Conservation (phyloP, 345 rosid genomes). For the Linum trigynum region DNA sequence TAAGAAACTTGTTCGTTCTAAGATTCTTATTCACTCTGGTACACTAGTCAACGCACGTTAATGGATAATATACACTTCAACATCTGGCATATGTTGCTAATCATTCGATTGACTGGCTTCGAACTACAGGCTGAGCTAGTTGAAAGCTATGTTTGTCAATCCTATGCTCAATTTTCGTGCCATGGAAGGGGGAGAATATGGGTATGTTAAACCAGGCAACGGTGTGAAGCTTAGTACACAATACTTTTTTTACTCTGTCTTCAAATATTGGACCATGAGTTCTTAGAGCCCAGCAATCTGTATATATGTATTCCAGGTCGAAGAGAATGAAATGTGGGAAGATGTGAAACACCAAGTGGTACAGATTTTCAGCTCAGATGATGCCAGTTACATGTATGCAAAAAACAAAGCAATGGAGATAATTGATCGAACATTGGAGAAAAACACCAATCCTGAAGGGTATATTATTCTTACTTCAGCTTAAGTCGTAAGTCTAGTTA, state of each 20-base stretch:
- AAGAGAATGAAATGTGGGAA: constrained; percentile 48
- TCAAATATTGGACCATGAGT: too few species aligned
- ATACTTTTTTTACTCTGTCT: not conserved
- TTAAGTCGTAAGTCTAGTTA: constrained; percentile 3
- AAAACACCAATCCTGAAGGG: constrained; percentile 48
- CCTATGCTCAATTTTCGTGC: constrained; percentile 55
- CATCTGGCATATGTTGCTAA: constrained; percentile 10
- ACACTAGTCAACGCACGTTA: constrained; percentile 8
- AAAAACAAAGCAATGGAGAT: constrained; percentile 47
- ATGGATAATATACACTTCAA: not conserved
- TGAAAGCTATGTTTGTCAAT: constrained; percentile 47
- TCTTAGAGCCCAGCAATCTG: too few species aligned
- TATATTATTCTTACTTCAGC: constrained; percentile 19
- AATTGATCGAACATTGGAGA: constrained; percentile 35
- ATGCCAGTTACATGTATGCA: constrained; percentile 26
- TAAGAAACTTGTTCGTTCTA: constrained; percentile 57
- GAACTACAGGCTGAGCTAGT: constrained; percentile 45
- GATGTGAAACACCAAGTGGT: constrained; percentile 34
- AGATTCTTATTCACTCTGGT: constrained; percentile 24
- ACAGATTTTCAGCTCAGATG: constrained; percentile 32
- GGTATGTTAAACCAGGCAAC: constrained; percentile 35
- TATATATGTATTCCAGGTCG: constrained; percentile 31
- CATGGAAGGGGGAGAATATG: constrained; percentile 51
- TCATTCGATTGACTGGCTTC: constrained; percentile 13
- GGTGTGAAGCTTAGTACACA: not conserved